Evolutionary conservation across 2,329 filamentous ascomycete species (phyloP), one percentile per base, ranked within the genome.

Genomic region (Xylaria arbuscula): DNA sequence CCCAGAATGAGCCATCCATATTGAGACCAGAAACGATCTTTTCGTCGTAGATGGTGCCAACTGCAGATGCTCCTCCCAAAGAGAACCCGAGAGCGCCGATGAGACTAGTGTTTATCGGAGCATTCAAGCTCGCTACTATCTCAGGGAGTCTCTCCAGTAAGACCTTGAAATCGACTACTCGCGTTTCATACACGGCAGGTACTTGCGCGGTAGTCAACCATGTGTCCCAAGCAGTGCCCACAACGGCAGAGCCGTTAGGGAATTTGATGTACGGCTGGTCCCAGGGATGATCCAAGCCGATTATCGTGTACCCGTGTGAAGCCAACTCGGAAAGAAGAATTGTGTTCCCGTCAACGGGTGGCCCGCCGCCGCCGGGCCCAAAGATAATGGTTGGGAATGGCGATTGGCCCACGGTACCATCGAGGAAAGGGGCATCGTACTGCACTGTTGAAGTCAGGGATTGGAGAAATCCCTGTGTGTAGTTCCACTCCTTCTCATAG

Each of bases 251-350:
- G 7, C 76, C 75, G 9, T 78, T 76, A 2, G 76, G 75, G 7
- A 68, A 77, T 5, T 70, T 69, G 17, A 78, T 38, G 61, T 74
- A 77, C 0, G 76, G 74, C 64, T 77, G 76, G 65, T 77, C 74
- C 13, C 70, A 76, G 1, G 74, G 69, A 38, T 78, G 76, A 28
- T 78, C 76, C 17, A 76, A 50, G 11, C 73, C 75, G 22, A 75
- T 69, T 13, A 78, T 68, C 10, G 66, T 67, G 54, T 77, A 78
- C 3, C 76, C 76, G 55, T 74, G 59, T 6, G 70, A 72, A 0
- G 64, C 71, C 7, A 74, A 54, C 24, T 74, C 73, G 4, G 72
- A 67, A 5, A 75, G 55, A 7, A 74, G 51, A 22, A 71, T 72
- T 3, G 72, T 75, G 34, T 68, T 70, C 11, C 65, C 64, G 22